Evolutionary conservation across 345 rosid species (phyloP), one percentile per base, ranked within the genome.

Genomic region (Mangifera indica): DNA sequence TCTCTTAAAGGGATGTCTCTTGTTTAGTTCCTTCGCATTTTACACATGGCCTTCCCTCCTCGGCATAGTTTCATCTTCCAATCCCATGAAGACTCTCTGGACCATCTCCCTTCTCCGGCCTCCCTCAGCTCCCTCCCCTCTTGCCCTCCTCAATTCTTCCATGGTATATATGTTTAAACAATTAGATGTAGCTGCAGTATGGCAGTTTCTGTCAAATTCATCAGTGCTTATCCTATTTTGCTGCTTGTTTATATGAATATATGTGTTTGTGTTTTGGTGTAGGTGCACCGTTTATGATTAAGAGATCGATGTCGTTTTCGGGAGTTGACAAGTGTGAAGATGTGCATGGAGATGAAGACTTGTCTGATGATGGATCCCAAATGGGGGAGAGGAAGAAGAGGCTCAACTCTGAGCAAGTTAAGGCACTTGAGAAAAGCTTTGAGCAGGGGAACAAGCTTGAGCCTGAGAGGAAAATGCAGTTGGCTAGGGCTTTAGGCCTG

Each of bases 281-380:
- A 81, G 95, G 87, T 29, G 87, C 85, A 69, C 82, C 81, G 57
- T 87, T 85, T 79, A 67, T 87, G 92, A 84, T 87, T 89, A 91
- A 88, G 86, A 88, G 91, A 83, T 91, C 97, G 15, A 77, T 87
- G 88, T 91, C 92, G 1, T 87, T 91, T 76, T 85, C 89, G 0
- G 97, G 90, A 56, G 66, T 80, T 57, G 87, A 87, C 26, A 84
- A 81, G 66, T 74, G 83, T 20, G 85, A 81, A 58, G 92, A 83
- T 42, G 89, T 74, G 51, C 79, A 76, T 55, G 87, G 85, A 52
- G 96, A 89, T 32, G 92, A 89, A 63, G 92, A 91, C 14, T 79
- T 86, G 63, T 91, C 94, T 6, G 97, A 91, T 75, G 97, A 91
- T 83, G 94, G 90, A 80, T 89, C 90, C 44, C 89, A 89, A 77